A percentile compares a stretch with the other conserved stretches of the same genome.
These are phyloP conservation scores for Rhytidhysteron rufulum DNA, from an alignment of 2,329 filamentous ascomycete genomes.

Conservation along the genomic window DNA sequence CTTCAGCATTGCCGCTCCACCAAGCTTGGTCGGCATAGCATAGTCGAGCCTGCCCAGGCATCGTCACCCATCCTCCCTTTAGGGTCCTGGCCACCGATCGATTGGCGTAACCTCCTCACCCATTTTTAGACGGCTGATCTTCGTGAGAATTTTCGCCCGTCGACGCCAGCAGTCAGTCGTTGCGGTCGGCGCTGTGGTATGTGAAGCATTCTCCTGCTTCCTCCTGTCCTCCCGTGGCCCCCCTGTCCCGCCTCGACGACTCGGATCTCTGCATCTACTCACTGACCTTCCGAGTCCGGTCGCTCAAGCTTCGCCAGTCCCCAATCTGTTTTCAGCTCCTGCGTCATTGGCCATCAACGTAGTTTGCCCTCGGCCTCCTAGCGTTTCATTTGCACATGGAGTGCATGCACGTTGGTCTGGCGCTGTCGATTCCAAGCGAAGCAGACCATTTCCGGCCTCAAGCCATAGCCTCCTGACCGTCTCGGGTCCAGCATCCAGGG, in stretches of 20 bases:
- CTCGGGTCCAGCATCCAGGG: slow-evolving; percentile 16
- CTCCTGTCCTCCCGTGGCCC: slow-evolving; percentile 15
- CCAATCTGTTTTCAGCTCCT: too few species aligned
- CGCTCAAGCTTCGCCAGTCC: slow-evolving; percentile 8
- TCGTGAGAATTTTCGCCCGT: slow-evolving; percentile 8
- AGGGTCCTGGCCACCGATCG: slow-evolving; percentile 25
- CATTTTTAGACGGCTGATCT: slow-evolving; percentile 12
- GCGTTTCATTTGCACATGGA: too few species aligned
- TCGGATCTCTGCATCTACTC: slow-evolving; percentile 13
- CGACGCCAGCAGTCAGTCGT: slow-evolving; percentile 10
- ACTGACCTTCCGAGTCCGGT: slow-evolving; percentile 14
- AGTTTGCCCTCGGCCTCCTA: too few species aligned
- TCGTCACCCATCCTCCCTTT: slow-evolving; percentile 9
- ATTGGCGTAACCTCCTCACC: slow-evolving; percentile 25
- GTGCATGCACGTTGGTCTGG: slow-evolving; percentile 16
- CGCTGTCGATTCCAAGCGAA: slow-evolving; percentile 22
- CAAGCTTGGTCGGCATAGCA: slow-evolving; percentile 1
- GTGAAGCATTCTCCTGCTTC: slow-evolving; percentile 11
- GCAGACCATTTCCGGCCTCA: slow-evolving; percentile 19
- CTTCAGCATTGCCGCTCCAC: slow-evolving; percentile 2
- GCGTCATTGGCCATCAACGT: too few species aligned
- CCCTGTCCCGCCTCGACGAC: slow-evolving; percentile 12
- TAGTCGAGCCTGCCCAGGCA: neutral
- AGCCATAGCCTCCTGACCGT: slow-evolving; percentile 18
- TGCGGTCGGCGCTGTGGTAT: slow-evolving; percentile 11